Base-by-base conservation (phyloP, 2,329 filamentous ascomycete genomes). In the Reticulascus tulasneorum region DNA sequence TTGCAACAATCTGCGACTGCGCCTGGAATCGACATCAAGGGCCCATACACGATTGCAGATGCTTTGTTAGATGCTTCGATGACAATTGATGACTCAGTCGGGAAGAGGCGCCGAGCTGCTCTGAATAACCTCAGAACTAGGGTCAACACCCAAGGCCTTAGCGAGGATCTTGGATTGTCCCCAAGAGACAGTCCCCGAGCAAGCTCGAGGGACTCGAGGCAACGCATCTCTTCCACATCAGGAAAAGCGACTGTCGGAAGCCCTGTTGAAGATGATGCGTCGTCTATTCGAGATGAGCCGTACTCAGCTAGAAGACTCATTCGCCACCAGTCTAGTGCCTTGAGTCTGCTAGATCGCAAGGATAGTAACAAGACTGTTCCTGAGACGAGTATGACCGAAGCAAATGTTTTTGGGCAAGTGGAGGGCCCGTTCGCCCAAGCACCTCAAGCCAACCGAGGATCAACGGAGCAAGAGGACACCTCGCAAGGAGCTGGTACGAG, bases 1-100 rank as follows among this genome's bases (percentile, higher is more conserved):
- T 62, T 79, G 9, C 69, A 67, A 16, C 62, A 64, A 29, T 54
- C 59, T 3, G 37, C 51, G 10, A 53, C 54, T 47, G 43, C 55
- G 42, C 40, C 52, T 18, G 50, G 64, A 42, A 47, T 53, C 26
- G 60, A 63, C 12, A 45, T 60, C 38, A 68, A 55, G 40, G 66
- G 62, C 9, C 75, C 79, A 6, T 85, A 87, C 48, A 94, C 89
- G 0, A 93, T 97, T 47, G 80, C 86, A 4, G 91, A 97, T 60
- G 93, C 93, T 6, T 69, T 97, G 12, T 70, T 94, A 20, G 93
- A 97, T 59, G 93, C 93, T 7, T 94, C 89, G 1, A 90, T 87
- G 64, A 89, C 85, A 1, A 88, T 93, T 44, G 84, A 91, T 51
- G 81, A 84, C 46, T 68, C 79, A 1, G 60, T 76, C 7, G 64